Base-by-base conservation (phyloP, 202 grass and related monocot genomes). In the Panicum hallii region DNA sequence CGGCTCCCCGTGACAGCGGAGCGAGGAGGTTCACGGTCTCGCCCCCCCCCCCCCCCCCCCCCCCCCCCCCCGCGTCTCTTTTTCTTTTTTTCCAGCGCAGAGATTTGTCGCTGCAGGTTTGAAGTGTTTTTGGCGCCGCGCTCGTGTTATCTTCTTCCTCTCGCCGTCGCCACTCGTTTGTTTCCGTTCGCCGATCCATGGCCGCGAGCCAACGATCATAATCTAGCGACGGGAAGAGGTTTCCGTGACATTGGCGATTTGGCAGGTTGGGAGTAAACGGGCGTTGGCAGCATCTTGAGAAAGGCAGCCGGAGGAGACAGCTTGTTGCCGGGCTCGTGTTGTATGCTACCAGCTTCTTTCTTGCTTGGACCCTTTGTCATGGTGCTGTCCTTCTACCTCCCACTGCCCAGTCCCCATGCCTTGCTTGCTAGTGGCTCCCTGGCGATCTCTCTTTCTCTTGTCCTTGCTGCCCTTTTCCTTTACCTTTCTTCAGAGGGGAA, bases 71-170 rank as follows among this genome's bases (percentile, higher is more conserved):
- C 26, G n/a, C n/a, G n/a, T n/a, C n/a, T n/a, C n/a, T n/a, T n/a
- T n/a, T n/a, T n/a, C n/a, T n/a, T n/a, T n/a, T 26, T 26, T 32
- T 32, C 0, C 42, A 53, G 72, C 44, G 16, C 53, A 79, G 79
- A 53, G 75, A 49, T 87, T 75, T 90, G 84, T 90, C 80, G 20
- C 63, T 61, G 38, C 30, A 15, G 84, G 84, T 84, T 87, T 90
- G 55, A 90, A 87, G 75, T 0, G 64, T 43, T 80, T 66, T 84
- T 84, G 80, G 82, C 85, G 56, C 75, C 68, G 52, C 32, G 53
- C 70, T 13, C 41, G 47, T 84, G 89, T 80, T 20, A 0, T 44
- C 80, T 76, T 84, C 75, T 57, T 48, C 63, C 75, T 76, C 50
- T 48, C 30, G 71, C 28, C 68, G 70, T 86, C 46, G 78, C 67